A percentile compares a stretch with the other conserved stretches of the same genome.
phyloP scores from a whole-genome alignment of 23 red algal species.

The Gracilaria caudata region DNA sequence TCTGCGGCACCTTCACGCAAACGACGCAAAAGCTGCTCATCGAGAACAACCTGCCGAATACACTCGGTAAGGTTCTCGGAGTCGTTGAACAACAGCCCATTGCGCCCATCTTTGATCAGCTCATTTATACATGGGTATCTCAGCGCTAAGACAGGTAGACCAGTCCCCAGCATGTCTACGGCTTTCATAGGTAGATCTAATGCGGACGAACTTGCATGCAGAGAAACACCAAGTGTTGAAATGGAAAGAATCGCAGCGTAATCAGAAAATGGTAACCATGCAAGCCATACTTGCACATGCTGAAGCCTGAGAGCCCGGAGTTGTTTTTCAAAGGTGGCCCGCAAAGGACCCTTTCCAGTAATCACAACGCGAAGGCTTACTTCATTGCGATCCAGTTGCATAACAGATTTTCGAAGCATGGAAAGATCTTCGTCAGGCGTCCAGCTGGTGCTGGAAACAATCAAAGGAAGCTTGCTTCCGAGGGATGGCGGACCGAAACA shows the following conservation, averaged over 20 bases:
- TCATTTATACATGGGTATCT: conserved; percentile 74
- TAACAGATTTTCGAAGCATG: conserved; percentile 65
- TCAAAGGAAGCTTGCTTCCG: neutral
- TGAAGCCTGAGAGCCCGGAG: neutral
- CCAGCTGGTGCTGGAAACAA: conserved; percentile 89
- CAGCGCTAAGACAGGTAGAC: conserved; percentile 81
- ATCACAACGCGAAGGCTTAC: conserved; percentile 51
- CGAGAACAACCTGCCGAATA: conserved; percentile 6
- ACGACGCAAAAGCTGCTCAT: neutral
- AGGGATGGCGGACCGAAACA: neutral
- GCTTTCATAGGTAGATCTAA: conserved; percentile 99
- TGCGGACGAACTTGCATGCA: conserved; percentile 87
- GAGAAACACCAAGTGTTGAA: conserved; percentile 86
- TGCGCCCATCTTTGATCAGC: conserved; percentile 56
- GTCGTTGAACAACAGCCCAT: conserved; percentile 63
- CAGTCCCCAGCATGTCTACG: conserved; percentile 88
- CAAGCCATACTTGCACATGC: conserved; percentile 44
- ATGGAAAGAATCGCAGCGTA: conserved; percentile 64
- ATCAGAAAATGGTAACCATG: conserved; percentile 67
- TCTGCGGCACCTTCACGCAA: neutral
- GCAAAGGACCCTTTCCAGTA: conserved; percentile 91
- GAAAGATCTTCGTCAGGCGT: conserved; percentile 93
- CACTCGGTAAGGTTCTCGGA: conserved; percentile 24
- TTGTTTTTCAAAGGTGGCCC: conserved; percentile 39
- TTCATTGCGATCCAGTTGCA: conserved; percentile 39